Evolutionary conservation across 2,329 filamentous ascomycete species (phyloP).

Genomic region (Aureobasidium sp.): DNA sequence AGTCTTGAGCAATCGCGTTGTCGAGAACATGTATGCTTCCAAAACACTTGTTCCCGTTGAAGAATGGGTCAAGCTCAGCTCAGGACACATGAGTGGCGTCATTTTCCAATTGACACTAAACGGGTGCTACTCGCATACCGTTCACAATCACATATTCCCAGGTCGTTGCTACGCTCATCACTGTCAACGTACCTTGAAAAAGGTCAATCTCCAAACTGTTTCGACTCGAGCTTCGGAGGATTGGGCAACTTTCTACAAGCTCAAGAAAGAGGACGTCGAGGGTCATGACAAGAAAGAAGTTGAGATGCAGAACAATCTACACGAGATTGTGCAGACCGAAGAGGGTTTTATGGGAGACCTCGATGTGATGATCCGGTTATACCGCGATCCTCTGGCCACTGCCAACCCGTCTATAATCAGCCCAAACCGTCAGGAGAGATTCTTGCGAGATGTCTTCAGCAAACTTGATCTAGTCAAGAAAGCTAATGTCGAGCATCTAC

Average conservation of each 20-base stretch:
- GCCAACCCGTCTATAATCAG: conserved; percentile 74
- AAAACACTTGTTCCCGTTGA: conserved; percentile 78
- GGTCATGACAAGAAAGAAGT: conserved; percentile 75
- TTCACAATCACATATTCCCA: conserved; percentile 60
- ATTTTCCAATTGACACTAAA: conserved; percentile 86
- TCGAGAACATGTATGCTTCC: conserved; percentile 69
- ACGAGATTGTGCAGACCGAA: conserved; percentile 91
- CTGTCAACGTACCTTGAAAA: conserved; percentile 88
- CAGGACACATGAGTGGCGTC: conserved; percentile 74
- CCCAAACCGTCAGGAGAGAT: conserved; percentile 68
- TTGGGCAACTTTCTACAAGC: conserved; percentile 82
- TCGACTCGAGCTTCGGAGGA: conserved; percentile 61
- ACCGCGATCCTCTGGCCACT: conserved; percentile 67
- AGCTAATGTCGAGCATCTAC: conserved; percentile 84
- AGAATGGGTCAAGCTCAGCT: conserved; percentile 93
- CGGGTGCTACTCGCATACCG: conserved; percentile 79
- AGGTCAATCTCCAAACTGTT: conserved; percentile 76
- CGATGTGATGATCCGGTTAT: conserved; percentile 75
- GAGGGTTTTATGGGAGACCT: conserved; percentile 85
- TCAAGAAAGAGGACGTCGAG: conserved; percentile 69
- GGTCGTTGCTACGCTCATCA: conserved; percentile 89
- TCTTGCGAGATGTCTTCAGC: conserved; percentile 80
- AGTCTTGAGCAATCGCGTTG: conserved; percentile 67
- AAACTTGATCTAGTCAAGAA: conserved; percentile 81
- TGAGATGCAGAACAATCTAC: conserved; percentile 84